These are phyloP conservation scores for Emergomyces pasteurianus DNA, from an alignment of 2,329 filamentous ascomycete genomes.

Conservation along the genomic window DNA sequence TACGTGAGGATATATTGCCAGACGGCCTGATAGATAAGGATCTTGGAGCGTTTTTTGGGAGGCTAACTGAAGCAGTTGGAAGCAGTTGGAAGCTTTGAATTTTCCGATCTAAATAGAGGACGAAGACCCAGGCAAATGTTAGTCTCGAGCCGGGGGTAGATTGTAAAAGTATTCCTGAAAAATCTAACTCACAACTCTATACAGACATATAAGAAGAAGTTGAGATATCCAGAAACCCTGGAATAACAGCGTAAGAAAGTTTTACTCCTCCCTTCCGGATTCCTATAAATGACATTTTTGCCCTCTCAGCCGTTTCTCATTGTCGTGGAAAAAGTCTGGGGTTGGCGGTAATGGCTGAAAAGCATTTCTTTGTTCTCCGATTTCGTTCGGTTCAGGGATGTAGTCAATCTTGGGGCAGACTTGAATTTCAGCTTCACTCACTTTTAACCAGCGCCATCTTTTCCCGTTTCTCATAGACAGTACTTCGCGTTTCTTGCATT, in stretches of 20 bases:
- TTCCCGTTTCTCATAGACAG: too few species aligned
- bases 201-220: too few species aligned
- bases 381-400: background rate
- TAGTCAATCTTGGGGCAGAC: background rate
- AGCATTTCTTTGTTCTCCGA: background rate
- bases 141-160: background rate
- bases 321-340: background rate
- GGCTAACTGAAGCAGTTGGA: background rate
- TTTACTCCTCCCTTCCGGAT: too few species aligned
- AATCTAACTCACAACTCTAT: too few species aligned
- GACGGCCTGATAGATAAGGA: background rate
- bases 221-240: too few species aligned
- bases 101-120: background rate
- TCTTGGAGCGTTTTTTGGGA: background rate
- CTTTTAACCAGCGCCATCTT: background rate
- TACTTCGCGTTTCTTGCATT: too few species aligned
- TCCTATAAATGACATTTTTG: background rate
- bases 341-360: background rate
- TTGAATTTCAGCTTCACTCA: background rate
- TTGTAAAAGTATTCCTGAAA: background rate
- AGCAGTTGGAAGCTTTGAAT: background rate
- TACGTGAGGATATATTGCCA: background rate
- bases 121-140: too few species aligned
- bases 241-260: too few species aligned
- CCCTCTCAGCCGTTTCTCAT: background rate